Evolutionary conservation across 345 rosid species (phyloP).

Genomic region (Atalantia buxifolia): DNA sequence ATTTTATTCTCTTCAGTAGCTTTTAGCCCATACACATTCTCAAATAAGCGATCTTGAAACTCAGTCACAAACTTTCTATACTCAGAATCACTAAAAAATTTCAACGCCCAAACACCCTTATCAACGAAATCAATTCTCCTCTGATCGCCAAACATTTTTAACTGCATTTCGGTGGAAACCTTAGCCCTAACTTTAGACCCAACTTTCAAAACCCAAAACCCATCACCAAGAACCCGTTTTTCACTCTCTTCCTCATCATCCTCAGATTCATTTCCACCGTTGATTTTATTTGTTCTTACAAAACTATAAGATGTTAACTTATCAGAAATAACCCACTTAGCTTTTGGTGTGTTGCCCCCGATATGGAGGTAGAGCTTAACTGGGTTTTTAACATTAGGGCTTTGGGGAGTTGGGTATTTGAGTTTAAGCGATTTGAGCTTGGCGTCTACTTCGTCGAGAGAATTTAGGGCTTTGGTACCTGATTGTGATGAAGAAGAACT

Average conservation of each 20-base stretch:
- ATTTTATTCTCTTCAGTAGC: slow-evolving; percentile 68
- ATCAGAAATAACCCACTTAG: slow-evolving; percentile 75
- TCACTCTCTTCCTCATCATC: slow-evolving; percentile 42
- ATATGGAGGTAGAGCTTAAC: slow-evolving; percentile 84
- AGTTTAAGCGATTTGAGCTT: slow-evolving; percentile 61
- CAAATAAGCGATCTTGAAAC: slow-evolving; percentile 76
- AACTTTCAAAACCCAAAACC: slow-evolving; percentile 63
- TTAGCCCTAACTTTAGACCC: slow-evolving; percentile 62
- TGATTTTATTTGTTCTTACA: slow-evolving; percentile 27
- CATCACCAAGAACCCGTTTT: slow-evolving; percentile 28
- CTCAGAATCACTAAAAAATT: slow-evolving; percentile 59
- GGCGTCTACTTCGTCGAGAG: slow-evolving; percentile 51
- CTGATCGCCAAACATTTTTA: slow-evolving; percentile 88
- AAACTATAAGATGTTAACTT: slow-evolving; percentile 56
- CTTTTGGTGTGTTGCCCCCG: slow-evolving; percentile 79
- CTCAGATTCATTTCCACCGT: slow-evolving; percentile 29
- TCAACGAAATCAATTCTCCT: slow-evolving; percentile 74
- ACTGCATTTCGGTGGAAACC: slow-evolving; percentile 76
- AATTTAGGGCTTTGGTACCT: slow-evolving; percentile 22
- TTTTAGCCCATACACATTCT: slow-evolving; percentile 67
- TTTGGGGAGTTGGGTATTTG: slow-evolving; percentile 35
- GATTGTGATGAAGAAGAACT: slow-evolving; percentile 23
- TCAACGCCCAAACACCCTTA: slow-evolving; percentile 90
- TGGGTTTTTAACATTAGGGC: slow-evolving; percentile 38
- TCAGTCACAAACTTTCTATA: slow-evolving; percentile 60